Conservation (phyloP, 306 rosid species). For the Coriaria nepalensis region DNA sequence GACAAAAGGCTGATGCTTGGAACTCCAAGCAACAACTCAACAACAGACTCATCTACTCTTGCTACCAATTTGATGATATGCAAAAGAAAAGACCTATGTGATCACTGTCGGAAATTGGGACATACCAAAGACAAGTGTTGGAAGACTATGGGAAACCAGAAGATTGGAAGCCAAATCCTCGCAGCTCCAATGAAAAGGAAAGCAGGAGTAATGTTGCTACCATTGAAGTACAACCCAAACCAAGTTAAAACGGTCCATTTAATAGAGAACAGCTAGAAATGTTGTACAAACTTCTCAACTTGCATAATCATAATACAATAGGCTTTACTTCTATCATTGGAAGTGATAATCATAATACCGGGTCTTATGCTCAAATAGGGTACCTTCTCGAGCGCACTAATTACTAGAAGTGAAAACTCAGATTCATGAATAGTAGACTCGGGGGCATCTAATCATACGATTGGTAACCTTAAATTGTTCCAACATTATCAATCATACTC, state of each 20-base stretch:
- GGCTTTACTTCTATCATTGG: too few species aligned
- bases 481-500: not conserved
- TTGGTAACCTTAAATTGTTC: not conserved
- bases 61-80: too few species aligned
- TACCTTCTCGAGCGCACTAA: not conserved
- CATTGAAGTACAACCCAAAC: not conserved
- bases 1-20: too few species aligned
- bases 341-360: too few species aligned
- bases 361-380: not conserved
- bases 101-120: not conserved
- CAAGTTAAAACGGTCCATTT: not conserved
- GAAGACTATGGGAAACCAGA: constrained; percentile 1
- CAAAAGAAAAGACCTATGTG: constrained; percentile 7
- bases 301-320: too few species aligned
- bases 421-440: not conserved
- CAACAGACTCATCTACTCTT: too few species aligned
- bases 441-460: constrained; percentile 3
- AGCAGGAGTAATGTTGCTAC: too few species aligned
- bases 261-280: not conserved
- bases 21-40: too few species aligned
- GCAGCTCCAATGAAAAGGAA: too few species aligned
- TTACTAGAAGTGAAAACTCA: too few species aligned
- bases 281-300: not conserved
- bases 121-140: not conserved
- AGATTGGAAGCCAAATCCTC: not conserved